Conservation (phyloP, 73 alveolate species). For the Symbiodinium natans region DNA sequence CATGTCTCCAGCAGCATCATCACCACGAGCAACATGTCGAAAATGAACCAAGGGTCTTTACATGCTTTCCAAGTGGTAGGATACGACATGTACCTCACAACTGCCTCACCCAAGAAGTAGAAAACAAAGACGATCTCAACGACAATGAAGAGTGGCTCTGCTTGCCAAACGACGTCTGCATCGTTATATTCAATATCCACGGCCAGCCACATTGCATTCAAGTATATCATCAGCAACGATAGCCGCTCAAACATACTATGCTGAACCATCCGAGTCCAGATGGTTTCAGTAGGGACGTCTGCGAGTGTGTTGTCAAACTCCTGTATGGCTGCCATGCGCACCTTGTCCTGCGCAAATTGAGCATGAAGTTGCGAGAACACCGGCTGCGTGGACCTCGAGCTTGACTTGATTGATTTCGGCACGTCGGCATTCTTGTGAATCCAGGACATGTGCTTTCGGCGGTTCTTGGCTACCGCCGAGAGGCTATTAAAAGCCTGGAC, state of each 20-base stretch:
- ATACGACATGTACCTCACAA: constrained; percentile 13
- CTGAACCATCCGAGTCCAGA: constrained; percentile 3
- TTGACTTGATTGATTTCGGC: neutral
- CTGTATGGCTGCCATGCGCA: neutral
- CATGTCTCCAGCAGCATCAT: constrained; percentile 70
- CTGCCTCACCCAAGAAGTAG: constrained; percentile 13
- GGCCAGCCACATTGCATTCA: constrained; percentile 31
- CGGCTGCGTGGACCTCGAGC: neutral
- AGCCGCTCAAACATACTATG: constrained; percentile 31
- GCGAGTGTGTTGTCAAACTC: neutral
- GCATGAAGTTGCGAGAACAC: constrained; percentile 7
- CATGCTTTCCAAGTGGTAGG: neutral
- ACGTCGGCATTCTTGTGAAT: constrained; percentile 25
- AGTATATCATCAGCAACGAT: constrained; percentile 18
- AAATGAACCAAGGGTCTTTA: constrained; percentile 19
- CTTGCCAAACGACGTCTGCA: constrained; percentile 25
- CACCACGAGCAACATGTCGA: constrained; percentile 20
- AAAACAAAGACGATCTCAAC: constrained; percentile 18
- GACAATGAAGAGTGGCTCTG: constrained; percentile 1
- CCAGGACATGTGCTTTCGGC: constrained; percentile 89
- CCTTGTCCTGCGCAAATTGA: neutral
- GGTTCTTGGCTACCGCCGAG: constrained; percentile 33
- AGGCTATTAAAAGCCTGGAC: neutral
- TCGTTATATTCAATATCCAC: constrained; percentile 37
- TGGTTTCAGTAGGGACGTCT: neutral